Evolutionary conservation across 192 early-diverging fungal genomes (phyloP).

Genomic region (Coemansia sp.): DNA sequence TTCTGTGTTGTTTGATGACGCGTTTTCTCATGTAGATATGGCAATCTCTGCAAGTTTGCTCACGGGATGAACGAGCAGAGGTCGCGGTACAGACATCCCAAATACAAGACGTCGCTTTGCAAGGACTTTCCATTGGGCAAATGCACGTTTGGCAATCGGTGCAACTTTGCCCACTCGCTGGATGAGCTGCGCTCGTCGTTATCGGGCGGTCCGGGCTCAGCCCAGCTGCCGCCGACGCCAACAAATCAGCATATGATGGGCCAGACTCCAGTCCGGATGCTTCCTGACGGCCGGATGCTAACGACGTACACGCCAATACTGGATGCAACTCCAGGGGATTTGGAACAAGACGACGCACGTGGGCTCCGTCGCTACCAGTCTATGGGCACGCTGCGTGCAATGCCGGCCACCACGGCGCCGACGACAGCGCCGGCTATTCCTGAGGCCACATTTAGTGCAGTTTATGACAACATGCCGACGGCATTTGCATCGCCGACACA

Average conservation of each 20-base stretch:
- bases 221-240: constrained; percentile 7
- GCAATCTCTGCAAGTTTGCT: constrained; percentile 91
- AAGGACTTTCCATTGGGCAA: constrained; percentile 85
- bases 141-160: constrained; percentile 92
- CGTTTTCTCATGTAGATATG: constrained; percentile 66
- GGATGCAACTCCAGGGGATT: background rate
- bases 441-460: background rate
- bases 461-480: constrained; percentile 1
- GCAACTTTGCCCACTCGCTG: constrained; percentile 83
- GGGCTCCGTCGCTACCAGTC: constrained; percentile 51
- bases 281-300: constrained; percentile 39
- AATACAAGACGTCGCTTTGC: constrained; percentile 95
- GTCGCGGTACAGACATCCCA: constrained; percentile 78
- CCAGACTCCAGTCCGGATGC: constrained; percentile 36
- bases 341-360: constrained; percentile 6
- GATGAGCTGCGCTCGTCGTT: constrained; percentile 51
- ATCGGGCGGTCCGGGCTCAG: background rate
- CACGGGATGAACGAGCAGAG: constrained; percentile 80
- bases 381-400: constrained; percentile 37
- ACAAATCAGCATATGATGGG: constrained; percentile 20
- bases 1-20: background rate
- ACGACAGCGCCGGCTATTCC: constrained; percentile 6
- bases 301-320: constrained; percentile 36
- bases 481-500: constrained; percentile 9
- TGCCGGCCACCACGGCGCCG: constrained; percentile 2